A percentile compares a stretch with the other conserved stretches of the same genome.
phyloP scores from a whole-genome alignment of 805 yeast species.

The Spathaspora hagerdaliae region DNA sequence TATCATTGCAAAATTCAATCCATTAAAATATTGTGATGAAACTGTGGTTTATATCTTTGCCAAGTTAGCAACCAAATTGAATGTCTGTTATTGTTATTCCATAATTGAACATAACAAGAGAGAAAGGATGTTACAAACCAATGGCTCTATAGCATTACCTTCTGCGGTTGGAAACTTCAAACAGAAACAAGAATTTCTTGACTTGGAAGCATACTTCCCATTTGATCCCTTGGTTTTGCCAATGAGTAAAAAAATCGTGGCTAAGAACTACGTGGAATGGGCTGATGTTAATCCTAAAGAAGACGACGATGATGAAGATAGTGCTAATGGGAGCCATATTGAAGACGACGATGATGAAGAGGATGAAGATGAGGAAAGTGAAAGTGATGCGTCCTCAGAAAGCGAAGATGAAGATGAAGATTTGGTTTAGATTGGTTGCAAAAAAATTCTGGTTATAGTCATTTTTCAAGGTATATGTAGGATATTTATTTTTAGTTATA shows the following conservation, averaged over 20 bases:
- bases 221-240: conserved; percentile 86
- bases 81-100: conserved; percentile 88
- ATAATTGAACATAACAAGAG: conserved; percentile 87
- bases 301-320: conserved; percentile 55
- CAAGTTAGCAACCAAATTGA: conserved; percentile 81
- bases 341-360: conserved; percentile 25
- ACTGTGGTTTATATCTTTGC: conserved; percentile 94
- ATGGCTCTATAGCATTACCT: conserved; percentile 20
- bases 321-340: conserved; percentile 24
- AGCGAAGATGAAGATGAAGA: conserved; percentile 1
- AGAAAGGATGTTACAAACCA: conserved; percentile 51
- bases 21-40: conserved; percentile 88
- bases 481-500: too few species aligned
- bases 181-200: conserved; percentile 77
- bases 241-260: conserved; percentile 50
- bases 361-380: conserved; percentile 17
- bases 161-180: conserved; percentile 40
- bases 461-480: too few species aligned
- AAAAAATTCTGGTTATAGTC: too few species aligned
- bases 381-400: conserved; percentile 16
- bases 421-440: not conserved
- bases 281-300: conserved; percentile 41
- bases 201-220: conserved; percentile 93
- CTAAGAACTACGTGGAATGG: conserved; percentile 71
- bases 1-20: conserved; percentile 85